Conservation (phyloP, 192 early-diverging fungal genomes). For the Coemansia sp. region DNA sequence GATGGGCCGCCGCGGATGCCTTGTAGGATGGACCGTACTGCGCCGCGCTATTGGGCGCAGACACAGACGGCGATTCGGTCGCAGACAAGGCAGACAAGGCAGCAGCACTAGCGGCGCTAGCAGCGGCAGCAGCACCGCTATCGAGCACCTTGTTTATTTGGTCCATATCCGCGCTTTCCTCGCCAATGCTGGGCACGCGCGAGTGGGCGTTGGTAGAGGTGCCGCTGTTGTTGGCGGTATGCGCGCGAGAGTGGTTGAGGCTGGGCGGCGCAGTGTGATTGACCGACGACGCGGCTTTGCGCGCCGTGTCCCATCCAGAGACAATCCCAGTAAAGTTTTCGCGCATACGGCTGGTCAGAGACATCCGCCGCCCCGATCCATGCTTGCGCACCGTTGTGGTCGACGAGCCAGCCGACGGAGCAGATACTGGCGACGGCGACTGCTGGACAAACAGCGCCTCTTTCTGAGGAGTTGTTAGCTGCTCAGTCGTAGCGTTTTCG, state of each 20-base stretch:
- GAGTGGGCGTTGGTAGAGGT: slow-evolving; percentile 46
- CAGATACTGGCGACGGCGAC: not conserved
- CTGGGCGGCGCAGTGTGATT: slow-evolving; percentile 46
- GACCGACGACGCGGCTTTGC: slow-evolving; percentile 16
- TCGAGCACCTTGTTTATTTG: not conserved
- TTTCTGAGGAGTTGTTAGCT: not conserved
- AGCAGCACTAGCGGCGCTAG: too few relatives aligned
- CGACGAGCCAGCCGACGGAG: not conserved
- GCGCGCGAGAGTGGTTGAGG: slow-evolving; percentile 30
- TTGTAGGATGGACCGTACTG: not conserved
- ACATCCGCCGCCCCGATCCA: slow-evolving; percentile 16
- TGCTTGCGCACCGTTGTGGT: not conserved
- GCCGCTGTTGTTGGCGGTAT: slow-evolving; percentile 43
- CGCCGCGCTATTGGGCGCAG: not conserved
- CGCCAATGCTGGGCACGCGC: slow-evolving; percentile 32
- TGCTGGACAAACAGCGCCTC: not conserved
- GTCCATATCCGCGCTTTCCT: slow-evolving; percentile 8
- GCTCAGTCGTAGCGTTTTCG: not conserved
- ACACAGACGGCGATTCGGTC: not conserved
- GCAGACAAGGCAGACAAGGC: too few relatives aligned
- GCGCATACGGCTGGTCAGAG: slow-evolving; percentile 50
- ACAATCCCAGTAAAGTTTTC: slow-evolving; percentile 44
- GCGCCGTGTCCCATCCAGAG: slow-evolving; percentile 31
- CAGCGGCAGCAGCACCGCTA: not conserved
- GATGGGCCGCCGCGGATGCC: not conserved